Evolutionary conservation across 305 asterid species (phyloP).

Genomic region (Plantago coronopus): DNA sequence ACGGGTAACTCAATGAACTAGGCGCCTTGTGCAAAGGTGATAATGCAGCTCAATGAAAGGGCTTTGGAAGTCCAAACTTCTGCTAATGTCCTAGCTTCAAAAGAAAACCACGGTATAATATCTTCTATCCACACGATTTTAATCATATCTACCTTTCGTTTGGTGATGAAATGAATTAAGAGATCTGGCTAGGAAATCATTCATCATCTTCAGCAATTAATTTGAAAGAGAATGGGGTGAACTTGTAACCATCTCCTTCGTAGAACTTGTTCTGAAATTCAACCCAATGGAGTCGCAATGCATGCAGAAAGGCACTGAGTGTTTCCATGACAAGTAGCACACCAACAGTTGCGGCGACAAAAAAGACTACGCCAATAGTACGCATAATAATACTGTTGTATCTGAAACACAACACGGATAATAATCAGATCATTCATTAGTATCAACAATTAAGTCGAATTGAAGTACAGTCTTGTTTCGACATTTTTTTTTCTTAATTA

Average conservation of each 20-base stretch:
- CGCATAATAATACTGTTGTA: conserved; percentile 31
- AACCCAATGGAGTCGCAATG: conserved; percentile 48
- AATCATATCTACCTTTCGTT: not conserved
- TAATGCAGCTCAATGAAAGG: not conserved
- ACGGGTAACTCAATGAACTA: not conserved
- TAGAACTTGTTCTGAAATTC: conserved; percentile 49
- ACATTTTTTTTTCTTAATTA: not conserved
- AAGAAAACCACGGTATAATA: not conserved
- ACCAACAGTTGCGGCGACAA: conserved; percentile 40
- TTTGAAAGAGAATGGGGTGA: conserved; percentile 40
- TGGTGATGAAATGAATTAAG: conserved; percentile 4
- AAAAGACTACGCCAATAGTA: conserved; percentile 35
- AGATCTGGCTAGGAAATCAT: conserved; percentile 6
- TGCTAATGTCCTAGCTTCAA: not conserved
- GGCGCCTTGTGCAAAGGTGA: not conserved
- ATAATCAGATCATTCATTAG: not conserved
- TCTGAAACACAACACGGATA: conserved; percentile 23
- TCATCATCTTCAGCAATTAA: conserved; percentile 34
- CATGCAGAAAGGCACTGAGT: conserved; percentile 48
- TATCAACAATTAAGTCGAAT: conserved; percentile 6
- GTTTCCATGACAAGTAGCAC: conserved; percentile 51
- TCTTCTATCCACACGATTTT: not conserved
- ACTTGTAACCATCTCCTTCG: conserved; percentile 48
- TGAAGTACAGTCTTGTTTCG: not conserved
- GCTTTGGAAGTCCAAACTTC: not conserved